A percentile compares a stretch with the other conserved stretches of the same genome.
Evolutionary conservation across 2,329 filamentous ascomycete species (phyloP).

Genomic region (Xenosphaeropsis pyriputrescens): DNA sequence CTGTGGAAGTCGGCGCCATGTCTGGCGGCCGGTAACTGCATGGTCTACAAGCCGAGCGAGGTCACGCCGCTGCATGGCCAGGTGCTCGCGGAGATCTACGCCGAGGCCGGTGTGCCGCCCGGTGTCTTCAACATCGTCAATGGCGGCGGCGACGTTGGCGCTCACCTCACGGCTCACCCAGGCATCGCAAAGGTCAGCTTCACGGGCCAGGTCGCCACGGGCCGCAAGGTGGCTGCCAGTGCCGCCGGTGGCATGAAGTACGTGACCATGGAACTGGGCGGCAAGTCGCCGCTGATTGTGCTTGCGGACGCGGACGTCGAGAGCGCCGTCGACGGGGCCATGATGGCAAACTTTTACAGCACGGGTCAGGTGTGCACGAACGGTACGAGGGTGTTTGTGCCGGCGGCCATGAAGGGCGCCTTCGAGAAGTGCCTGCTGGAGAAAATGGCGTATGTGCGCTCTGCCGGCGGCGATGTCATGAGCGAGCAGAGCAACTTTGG

Average conservation of each 20-base stretch:
- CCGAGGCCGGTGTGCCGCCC: conserved; percentile 62
- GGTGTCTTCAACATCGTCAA: conserved; percentile 84
- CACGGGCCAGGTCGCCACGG: conserved; percentile 75
- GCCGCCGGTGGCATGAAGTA: conserved; percentile 76
- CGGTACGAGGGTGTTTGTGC: conserved; percentile 77
- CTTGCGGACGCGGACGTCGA: conserved; percentile 68
- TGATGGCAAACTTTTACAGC: conserved; percentile 91
- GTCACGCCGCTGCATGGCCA: conserved; percentile 74
- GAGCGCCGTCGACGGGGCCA: conserved; percentile 73
- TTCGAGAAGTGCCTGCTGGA: conserved; percentile 58
- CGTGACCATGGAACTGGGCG: conserved; percentile 83
- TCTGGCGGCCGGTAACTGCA: conserved; percentile 73
- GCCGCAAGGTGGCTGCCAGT: conserved; percentile 63
- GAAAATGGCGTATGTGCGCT: conserved; percentile 54
- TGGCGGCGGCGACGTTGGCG: conserved; percentile 64
- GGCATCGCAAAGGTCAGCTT: conserved; percentile 76
- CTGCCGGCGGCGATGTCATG: conserved; percentile 49
- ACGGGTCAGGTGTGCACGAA: conserved; percentile 90
- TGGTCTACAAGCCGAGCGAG: conserved; percentile 86
- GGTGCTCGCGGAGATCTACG: conserved; percentile 60
- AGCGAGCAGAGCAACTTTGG: conserved; percentile 68
- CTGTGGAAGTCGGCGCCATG: conserved; percentile 83
- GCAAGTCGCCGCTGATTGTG: conserved; percentile 70
- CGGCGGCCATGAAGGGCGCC: conserved; percentile 41
- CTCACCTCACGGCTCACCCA: conserved; percentile 57